Conservation (phyloP, 441 rosid species). For the Gossypium schwendimanii region DNA sequence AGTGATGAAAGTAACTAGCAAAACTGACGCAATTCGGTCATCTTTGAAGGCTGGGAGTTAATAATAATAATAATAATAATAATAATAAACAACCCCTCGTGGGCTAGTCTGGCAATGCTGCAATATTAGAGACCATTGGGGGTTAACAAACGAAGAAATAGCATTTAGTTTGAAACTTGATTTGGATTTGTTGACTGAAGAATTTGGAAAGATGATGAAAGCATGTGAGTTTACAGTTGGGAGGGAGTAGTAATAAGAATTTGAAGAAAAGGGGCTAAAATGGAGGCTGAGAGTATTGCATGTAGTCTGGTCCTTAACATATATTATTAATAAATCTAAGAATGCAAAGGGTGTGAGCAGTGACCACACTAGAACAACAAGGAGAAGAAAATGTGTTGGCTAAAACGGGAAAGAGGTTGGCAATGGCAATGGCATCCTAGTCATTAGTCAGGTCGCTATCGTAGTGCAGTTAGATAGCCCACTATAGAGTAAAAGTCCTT, state of each 20-base stretch:
- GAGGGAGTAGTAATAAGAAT: no score
- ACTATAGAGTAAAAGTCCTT: constrained; percentile 7
- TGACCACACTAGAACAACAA: not conserved
- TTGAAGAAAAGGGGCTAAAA: not conserved
- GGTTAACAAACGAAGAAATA: not conserved
- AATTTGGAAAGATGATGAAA: not conserved
- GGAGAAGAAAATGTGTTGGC: not conserved
- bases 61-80: not conserved
- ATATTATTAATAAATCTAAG: not conserved
- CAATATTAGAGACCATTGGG: constrained; percentile 22
- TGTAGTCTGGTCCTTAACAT: not conserved
- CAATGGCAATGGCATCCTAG: not conserved
- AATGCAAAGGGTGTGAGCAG: not conserved
- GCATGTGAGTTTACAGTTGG: not conserved
- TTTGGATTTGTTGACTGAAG: not conserved
- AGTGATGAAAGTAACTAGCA: constrained; percentile 29
- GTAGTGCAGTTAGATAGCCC: constrained; percentile 11
- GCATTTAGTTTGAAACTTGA: not conserved
- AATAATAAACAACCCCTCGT: not conserved
- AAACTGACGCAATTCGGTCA: constrained; percentile 19
- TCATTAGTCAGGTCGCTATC: not conserved
- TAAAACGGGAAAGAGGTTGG: not conserved
- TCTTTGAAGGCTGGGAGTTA: constrained; percentile 5
- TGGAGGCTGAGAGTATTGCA: not conserved
- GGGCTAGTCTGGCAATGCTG: constrained; percentile 9